These are phyloP conservation scores for Hyphopichia homilentoma DNA, from an alignment of 805 yeast species.

Conservation along the genomic window DNA sequence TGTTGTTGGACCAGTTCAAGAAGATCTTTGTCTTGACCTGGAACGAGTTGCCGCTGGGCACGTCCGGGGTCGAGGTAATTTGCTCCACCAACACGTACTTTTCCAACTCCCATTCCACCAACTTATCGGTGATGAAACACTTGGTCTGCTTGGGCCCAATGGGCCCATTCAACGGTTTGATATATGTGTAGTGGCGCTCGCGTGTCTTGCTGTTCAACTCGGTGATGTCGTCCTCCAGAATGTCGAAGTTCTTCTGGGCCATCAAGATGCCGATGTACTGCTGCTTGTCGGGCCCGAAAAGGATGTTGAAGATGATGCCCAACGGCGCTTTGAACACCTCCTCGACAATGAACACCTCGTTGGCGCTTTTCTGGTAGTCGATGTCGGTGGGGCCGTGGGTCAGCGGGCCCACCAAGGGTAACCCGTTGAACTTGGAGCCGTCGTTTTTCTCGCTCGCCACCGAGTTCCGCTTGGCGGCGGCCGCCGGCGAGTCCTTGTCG, in stretches of 20 bases:
- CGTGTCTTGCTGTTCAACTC: constrained; percentile 18
- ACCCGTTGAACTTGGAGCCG: constrained; percentile 25
- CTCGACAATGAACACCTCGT: constrained; percentile 55
- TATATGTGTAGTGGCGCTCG: constrained; percentile 52
- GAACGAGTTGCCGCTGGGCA: constrained; percentile 75
- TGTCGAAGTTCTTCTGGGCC: constrained; percentile 61
- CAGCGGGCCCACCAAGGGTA: constrained; percentile 40
- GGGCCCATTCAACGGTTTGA: constrained; percentile 61
- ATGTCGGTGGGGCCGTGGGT: constrained; percentile 49
- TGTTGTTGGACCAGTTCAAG: constrained; percentile 60
- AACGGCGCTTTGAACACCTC: constrained; percentile 58
- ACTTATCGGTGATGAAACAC: constrained; percentile 59
- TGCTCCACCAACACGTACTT: constrained; percentile 49
- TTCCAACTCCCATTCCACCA: constrained; percentile 50
- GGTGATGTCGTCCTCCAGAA: constrained; percentile 43
- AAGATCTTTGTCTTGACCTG: constrained; percentile 55
- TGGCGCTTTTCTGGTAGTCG: constrained; percentile 40
- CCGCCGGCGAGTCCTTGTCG: neutral
- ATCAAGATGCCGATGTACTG: constrained; percentile 44
- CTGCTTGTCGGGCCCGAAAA: constrained; percentile 59
- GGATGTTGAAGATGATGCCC: constrained; percentile 53
- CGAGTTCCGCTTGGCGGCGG: constrained; percentile 1
- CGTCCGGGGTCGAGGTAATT: constrained; percentile 69
- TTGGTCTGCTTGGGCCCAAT: constrained; percentile 76
- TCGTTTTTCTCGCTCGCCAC: constrained; percentile 1